Evolutionary conservation across 179 eudicot genomes (phyloP).

Genomic region (Heliamphora pulchella): DNA sequence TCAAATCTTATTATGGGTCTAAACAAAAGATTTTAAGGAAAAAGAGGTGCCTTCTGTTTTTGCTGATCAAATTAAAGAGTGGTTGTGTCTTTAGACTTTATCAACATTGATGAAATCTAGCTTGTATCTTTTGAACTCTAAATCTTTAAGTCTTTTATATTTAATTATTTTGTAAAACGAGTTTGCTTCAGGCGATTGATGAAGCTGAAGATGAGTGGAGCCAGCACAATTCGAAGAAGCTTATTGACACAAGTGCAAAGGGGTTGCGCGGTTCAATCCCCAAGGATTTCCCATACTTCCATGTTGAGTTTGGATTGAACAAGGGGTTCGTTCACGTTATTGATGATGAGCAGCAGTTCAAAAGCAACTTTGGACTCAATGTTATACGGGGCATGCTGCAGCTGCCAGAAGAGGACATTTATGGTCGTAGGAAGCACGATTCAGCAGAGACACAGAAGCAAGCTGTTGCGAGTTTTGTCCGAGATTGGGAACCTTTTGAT

Average conservation of each 20-base stretch:
- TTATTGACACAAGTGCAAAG: conserved; percentile 81
- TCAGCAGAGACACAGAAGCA: conserved; percentile 58
- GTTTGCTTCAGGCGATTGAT: conserved; percentile 68
- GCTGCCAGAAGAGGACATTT: conserved; percentile 77
- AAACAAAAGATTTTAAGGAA: no score
- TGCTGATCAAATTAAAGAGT: background rate
- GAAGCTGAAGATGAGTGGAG: conserved; percentile 99
- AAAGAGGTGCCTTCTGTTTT: no score
- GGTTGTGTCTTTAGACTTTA: background rate
- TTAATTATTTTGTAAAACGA: conserved; percentile 4
- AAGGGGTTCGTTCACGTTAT: conserved; percentile 91
- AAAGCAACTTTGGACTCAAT: conserved; percentile 70
- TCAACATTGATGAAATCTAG: background rate
- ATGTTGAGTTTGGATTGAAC: conserved; percentile 80
- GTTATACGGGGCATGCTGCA: conserved; percentile 79
- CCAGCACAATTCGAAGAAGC: conserved; percentile 84
- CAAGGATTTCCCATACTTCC: conserved; percentile 84
- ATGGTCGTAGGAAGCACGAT: conserved; percentile 58
- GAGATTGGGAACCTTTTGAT: conserved; percentile 77
- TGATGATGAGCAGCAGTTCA: conserved; percentile 71
- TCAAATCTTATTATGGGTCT: background rate
- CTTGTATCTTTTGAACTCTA: background rate
- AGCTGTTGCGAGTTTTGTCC: conserved; percentile 54
- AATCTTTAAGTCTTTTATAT: background rate
- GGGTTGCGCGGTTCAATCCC: conserved; percentile 85